A percentile compares a stretch with the other conserved stretches of the same genome.
Conservation (phyloP, 1,139 yeast genomes). For the Yamadazyma aaseri region DNA sequence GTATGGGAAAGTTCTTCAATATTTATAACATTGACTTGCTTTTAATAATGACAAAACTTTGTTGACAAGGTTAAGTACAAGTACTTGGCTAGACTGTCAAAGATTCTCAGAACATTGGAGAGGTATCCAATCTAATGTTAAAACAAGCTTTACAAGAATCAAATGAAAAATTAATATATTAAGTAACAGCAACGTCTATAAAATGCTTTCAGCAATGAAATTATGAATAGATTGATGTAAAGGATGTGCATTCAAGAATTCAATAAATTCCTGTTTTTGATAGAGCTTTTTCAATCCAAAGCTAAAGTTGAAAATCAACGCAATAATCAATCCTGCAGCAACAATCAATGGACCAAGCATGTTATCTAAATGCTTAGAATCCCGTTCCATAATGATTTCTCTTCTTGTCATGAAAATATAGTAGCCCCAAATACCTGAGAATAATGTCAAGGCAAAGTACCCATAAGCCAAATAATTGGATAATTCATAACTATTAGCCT, state of each 20-base stretch:
- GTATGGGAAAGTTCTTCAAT: no score
- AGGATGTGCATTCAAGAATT: constrained; percentile 33
- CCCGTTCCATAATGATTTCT: constrained; percentile 71
- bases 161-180: no score
- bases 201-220: constrained; percentile 19
- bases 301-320: constrained; percentile 70
- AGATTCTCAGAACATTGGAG: no score
- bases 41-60: no score
- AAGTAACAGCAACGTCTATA: not conserved
- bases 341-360: constrained; percentile 84
- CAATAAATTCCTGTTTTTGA: constrained; percentile 15
- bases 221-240: constrained; percentile 37
- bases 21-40: no score
- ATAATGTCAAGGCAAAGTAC: constrained; percentile 77
- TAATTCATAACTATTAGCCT: constrained; percentile 54
- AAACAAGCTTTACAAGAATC: no score
- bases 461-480: constrained; percentile 72
- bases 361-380: constrained; percentile 85
- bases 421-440: constrained; percentile 90
- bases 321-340: constrained; percentile 65
- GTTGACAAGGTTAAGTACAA: no score
- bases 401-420: constrained; percentile 70
- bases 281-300: constrained; percentile 54
- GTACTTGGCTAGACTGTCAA: no score
- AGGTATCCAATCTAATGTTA: no score